phyloP scores from a whole-genome alignment of 768 basidiomycete genomes.

The Inosperma sp. region DNA sequence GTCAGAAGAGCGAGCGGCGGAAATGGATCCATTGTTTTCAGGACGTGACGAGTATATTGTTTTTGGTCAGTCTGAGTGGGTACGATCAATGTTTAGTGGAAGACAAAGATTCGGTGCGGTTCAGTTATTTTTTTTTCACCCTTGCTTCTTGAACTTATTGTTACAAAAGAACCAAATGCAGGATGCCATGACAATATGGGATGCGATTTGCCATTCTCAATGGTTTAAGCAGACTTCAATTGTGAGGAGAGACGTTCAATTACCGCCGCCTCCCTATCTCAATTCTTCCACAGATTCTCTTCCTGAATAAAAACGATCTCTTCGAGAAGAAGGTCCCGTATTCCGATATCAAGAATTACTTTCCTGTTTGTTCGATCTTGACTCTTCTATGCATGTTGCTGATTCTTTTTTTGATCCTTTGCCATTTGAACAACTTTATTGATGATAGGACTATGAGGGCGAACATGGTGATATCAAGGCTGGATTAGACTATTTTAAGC shows the following conservation, averaged over 20 bases:
- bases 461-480: conserved; percentile 65
- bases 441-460: conserved; percentile 74
- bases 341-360: conserved; percentile 85
- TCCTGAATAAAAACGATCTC: conserved; percentile 93
- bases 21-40: conserved; percentile 97
- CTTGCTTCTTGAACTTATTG: conserved; percentile 4
- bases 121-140: conserved; percentile 1
- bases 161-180: conserved; percentile 88
- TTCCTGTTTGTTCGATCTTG: conserved; percentile 54
- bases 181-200: conserved; percentile 98
- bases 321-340: conserved; percentile 77
- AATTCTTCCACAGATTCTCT: conserved; percentile 63
- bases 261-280: neutral
- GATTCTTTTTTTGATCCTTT: too few relatives aligned
- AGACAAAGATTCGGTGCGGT: conserved; percentile 81
- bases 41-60: conserved; percentile 90
- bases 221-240: conserved; percentile 96
- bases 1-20: conserved; percentile 88
- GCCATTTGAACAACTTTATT: too few relatives aligned
- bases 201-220: conserved; percentile 95
- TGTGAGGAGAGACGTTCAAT: conserved; percentile 40
- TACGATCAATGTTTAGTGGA: conserved; percentile 95
- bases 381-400: too few relatives aligned
- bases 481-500: conserved; percentile 88
- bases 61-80: conserved; percentile 87